Conservation (phyloP, 2,329 filamentous ascomycete species). For the Exophiala sideris region DNA sequence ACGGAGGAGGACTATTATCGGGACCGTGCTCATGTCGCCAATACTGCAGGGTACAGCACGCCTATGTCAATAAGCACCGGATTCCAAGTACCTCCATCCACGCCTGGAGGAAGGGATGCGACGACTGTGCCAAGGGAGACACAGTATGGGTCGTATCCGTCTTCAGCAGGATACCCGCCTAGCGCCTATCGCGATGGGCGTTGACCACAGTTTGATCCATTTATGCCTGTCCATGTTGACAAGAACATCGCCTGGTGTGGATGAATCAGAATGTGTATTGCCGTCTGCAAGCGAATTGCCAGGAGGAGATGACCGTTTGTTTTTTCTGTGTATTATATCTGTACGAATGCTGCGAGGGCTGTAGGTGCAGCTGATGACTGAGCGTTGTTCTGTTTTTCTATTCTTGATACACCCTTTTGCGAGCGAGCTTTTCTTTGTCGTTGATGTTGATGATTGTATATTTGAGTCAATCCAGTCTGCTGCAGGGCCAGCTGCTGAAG, state of each 20-base stretch:
- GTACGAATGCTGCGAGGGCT: neutral
- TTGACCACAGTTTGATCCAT: neutral
- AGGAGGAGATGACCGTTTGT: neutral
- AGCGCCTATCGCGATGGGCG: slow-evolving; percentile 20
- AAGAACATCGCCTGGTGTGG: neutral
- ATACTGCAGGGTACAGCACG: slow-evolving; percentile 3
- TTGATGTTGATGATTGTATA: neutral
- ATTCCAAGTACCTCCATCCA: slow-evolving; percentile 14
- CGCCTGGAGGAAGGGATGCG: slow-evolving; percentile 4
- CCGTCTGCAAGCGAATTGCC: too few species aligned
- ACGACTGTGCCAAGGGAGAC: slow-evolving; percentile 7
- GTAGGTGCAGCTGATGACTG: neutral
- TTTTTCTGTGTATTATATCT: neutral
- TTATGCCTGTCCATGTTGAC: neutral
- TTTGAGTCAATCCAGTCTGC: too few species aligned
- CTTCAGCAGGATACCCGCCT: slow-evolving; percentile 17
- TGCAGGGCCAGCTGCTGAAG: too few species aligned
- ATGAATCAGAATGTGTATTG: neutral
- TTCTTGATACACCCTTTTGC: slow-evolving; percentile 2
- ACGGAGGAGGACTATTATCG: slow-evolving; percentile 26
- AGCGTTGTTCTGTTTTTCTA: too few species aligned
- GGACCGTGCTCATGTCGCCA: slow-evolving; percentile 6
- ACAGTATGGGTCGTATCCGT: slow-evolving; percentile 13
- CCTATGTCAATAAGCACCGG: slow-evolving; percentile 20
- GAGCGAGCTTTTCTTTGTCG: neutral